Evolutionary conservation across 352 stramenopile species (phyloP), one percentile per base, ranked within the genome.

Genomic region (Phytophthora agathidicida): DNA sequence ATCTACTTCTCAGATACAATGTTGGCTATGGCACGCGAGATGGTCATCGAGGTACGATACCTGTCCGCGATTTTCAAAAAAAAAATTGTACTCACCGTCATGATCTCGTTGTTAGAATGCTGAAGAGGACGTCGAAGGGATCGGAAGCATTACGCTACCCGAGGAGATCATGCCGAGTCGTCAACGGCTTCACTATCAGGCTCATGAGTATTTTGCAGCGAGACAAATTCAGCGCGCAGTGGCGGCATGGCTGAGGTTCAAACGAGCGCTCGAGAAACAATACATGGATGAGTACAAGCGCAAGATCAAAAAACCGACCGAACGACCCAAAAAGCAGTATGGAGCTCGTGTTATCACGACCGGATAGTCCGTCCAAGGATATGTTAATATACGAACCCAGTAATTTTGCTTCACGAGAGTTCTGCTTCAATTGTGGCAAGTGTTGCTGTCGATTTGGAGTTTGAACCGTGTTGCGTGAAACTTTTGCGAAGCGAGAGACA

Each of bases 1-100:
- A 68, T 97, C 1, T 65, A 96, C 37, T 97, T 98, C 55, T 79
- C 81, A 10, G 86, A 97, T 50, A 86, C 96, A 6, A 71, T 96
- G 30, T 71, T 91, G 3, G 75, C 80, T 26, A 86, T 92, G 80
- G 68, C 82, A 5, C 74, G 76, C 4, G 82, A 92, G 41, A 84
- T 92, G 76, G 80, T 90, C 38, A 86, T 87, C 73, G 74, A 80
- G 71, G 82, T 91, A 48, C 6, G 71, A 80, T 57, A 68, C 82
- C 28, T 14, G 69, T 52, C 16, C n/a, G 41, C 20, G 4, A 16
- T 39, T 20, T 16, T 35, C n/a, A 9, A 41, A 20, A 22, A 30
- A 7, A 41, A 35, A 20, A 1, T 13, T 35, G 6, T 24, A 22
- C n/a, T 43, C 13, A 20, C 5, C 3, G 8, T 17, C 8, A 24